Base-by-base conservation (phyloP, 1,139 yeast species). In the Diutina mesorugosa region DNA sequence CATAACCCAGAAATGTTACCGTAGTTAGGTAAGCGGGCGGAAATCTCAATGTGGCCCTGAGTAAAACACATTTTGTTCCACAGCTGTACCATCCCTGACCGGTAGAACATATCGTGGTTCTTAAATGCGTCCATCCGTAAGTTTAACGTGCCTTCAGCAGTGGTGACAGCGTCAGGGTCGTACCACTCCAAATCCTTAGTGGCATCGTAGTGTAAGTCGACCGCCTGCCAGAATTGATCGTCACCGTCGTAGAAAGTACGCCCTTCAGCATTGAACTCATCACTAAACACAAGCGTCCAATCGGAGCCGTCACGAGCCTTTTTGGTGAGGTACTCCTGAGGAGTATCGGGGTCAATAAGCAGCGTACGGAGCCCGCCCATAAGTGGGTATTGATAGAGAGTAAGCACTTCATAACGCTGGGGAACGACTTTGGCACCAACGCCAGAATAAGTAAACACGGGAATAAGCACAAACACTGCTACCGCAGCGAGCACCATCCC, bases 101-200 rank as follows among this genome's bases (percentile, higher is more conserved):
- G 77, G 69, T 88, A 89, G 65, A 79, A 84, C 60, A 89, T 71
- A 62, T 83, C 77, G 68, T 88, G 93, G 65, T 84, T 86, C 60
- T 79, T 72, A 66, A 72, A 84, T 4, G 95, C 90, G 65, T 88
- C 96, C 80, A 89, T 72, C 56, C 83, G 74, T n/a, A 89, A 65
- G 54, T 72, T 72, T 52, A 87, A 70, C 1, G 88, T 73, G 56
- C 96, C 96, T 60, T 84, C 78, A 6, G 69, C 74, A 0, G 96
- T 89, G 7, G 82, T 74, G 2, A 74, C 80, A 5, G 95, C 95
- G 67, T 88, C 96, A 2, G 96, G 96, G 60, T 81, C 83, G 67
- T 89, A 89, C 95, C 96, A 89, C 71, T 89, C 96, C 64, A 87
- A 75, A 73, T 89, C 96, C 59, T 77, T 68, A 2, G 96, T 89